Evolutionary conservation across 768 basidiomycete species (phyloP), one percentile per base, ranked within the genome.

Genomic region (Clavaria fumosa): DNA sequence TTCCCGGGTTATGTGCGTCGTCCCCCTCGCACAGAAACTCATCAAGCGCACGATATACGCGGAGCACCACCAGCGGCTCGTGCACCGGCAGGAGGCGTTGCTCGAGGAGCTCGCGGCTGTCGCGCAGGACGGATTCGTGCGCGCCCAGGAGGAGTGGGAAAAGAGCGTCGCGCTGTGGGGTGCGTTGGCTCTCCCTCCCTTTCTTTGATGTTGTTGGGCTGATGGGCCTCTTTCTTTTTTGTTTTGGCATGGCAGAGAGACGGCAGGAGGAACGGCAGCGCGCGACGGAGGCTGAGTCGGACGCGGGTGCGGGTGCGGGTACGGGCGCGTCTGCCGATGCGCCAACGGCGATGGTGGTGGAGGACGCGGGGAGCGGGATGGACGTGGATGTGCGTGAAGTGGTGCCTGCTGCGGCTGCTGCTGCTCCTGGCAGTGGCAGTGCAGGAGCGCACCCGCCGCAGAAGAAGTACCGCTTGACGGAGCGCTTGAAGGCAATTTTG

Each of bases 41-140:
- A 82, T 90, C 55, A 89, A 89, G 53, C 74, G 88, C 5, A 82
- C 83, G n/a, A 72, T 90, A 9, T 90, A 78, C 58, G 50, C 56
- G 0, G 79, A 81, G 6, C 88, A 91, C 47, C 64, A 70, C 38
- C 64, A 66, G 28, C 62, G 82, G 19, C 61, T 91, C 4, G 62
- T 65, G 0, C 66, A 75, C 39, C 66, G 75, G 31, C 82, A 89
- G 53, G 77, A 80, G 0, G 66, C 69, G 20, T 57, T 86, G 0
- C 59, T 95, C 3, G 60, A 56, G 4, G 69, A 80, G 48, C 69
- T 96, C 3, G 60, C 60, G 31, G 54, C 56, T 6, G 59, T 78
- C 26, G 76, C 86, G 0, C 59, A 70, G 10, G 71, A 72, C 0
- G 76, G 77, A 0, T 83, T 81, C 46, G 48, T 64, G 3, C 75